These are phyloP conservation scores for Serpula lacrymans DNA, from an alignment of 768 basidiomycete species.

Conservation along the genomic window DNA sequence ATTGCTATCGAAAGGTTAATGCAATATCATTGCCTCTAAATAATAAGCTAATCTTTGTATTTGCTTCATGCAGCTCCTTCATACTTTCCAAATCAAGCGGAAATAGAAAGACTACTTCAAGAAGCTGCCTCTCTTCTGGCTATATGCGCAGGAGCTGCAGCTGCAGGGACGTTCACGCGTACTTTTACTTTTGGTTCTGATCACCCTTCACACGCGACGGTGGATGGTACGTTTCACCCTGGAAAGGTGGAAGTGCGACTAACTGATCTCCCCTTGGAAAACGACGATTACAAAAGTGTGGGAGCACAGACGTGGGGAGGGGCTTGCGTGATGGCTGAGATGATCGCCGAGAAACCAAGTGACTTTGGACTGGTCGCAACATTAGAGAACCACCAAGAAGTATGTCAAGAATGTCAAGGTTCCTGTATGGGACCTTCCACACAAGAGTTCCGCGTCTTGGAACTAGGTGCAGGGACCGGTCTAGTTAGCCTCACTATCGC, in stretches of 20 bases:
- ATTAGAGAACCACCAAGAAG: neutral
- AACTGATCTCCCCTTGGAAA: slow-evolving; percentile 66
- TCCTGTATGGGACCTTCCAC: neutral
- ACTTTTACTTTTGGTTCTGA: slow-evolving; percentile 42
- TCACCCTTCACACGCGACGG: neutral
- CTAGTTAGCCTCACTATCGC: slow-evolving; percentile 43
- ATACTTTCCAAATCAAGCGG: neutral
- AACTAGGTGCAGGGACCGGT: slow-evolving; percentile 59
- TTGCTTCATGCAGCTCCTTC: too few species aligned
- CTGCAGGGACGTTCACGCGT: slow-evolving; percentile 56
- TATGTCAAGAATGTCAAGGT: neutral
- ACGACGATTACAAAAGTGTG: slow-evolving; percentile 66
- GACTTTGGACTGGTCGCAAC: slow-evolving; percentile 40
- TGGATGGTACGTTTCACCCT: slow-evolving; percentile 13
- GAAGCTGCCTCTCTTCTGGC: slow-evolving; percentile 63
- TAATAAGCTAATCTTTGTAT: too few species aligned
- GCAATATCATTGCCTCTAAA: too few species aligned
- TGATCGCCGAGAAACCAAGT: slow-evolving; percentile 56
- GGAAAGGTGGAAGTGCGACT: slow-evolving; percentile 42
- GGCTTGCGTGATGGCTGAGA: slow-evolving; percentile 75
- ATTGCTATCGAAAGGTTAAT: too few species aligned
- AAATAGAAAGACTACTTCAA: slow-evolving; percentile 40
- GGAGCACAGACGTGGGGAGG: slow-evolving; percentile 91
- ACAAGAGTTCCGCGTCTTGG: slow-evolving; percentile 38
- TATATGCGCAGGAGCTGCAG: slow-evolving; percentile 57